Evolutionary conservation across 176 grass and related monocot genomes (phyloP).

Genomic region (Paspalum notatum): DNA sequence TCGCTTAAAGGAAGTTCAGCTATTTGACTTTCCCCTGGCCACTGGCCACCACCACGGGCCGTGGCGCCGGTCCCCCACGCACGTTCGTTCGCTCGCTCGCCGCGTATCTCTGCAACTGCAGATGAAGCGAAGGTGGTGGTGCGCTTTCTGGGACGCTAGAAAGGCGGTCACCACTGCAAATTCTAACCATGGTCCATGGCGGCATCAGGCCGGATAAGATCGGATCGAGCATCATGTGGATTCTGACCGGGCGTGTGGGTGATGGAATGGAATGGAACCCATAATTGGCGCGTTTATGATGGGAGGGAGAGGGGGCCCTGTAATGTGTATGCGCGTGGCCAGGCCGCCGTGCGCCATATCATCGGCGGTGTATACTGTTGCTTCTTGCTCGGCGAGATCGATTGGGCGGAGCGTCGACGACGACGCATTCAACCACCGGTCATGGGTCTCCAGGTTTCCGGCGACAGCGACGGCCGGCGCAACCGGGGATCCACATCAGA

Average conservation of each 20-base stretch:
- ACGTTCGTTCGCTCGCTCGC: constrained; percentile 1
- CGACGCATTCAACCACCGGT: neutral
- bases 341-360: neutral
- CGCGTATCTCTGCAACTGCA: constrained; percentile 1
- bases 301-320: neutral
- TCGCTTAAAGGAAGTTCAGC: constrained; percentile 18
- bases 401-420: too few species aligned
- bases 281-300: constrained; percentile 40
- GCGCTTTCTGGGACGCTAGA: constrained; percentile 1
- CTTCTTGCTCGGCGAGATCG: neutral
- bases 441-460: constrained; percentile 41
- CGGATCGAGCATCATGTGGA: constrained; percentile 25
- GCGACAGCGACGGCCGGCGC: constrained; percentile 48
- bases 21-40: constrained; percentile 44
- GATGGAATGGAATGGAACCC: constrained; percentile 32
- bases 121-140: neutral
- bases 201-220: constrained; percentile 24
- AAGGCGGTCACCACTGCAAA: neutral
- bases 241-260: neutral
- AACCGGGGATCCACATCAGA: constrained; percentile 13
- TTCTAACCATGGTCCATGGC: neutral
- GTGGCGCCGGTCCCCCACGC: neutral
- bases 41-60: neutral
- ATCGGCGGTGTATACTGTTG: neutral
- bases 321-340: neutral